phyloP scores from a whole-genome alignment of 192 early-diverging fungal genomes.

The Pilaira anomala region DNA sequence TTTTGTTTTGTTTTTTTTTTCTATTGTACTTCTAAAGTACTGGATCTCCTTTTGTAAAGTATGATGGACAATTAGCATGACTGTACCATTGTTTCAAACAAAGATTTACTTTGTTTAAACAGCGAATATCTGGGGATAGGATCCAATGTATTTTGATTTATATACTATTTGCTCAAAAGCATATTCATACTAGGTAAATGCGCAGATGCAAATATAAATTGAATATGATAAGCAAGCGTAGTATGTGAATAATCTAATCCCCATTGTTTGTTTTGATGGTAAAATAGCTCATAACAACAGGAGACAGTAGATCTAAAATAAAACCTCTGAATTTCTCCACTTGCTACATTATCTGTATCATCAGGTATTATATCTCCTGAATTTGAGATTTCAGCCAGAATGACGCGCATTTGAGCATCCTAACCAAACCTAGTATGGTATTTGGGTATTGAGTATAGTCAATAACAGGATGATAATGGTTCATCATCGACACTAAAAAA shows the following conservation, averaged over 20 bases:
- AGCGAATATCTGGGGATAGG: slow-evolving; percentile 61
- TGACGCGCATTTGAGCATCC: slow-evolving; percentile 53
- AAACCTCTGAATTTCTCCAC: not conserved
- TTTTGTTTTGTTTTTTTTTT: too few species aligned
- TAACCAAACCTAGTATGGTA: slow-evolving; percentile 88
- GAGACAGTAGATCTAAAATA: not conserved
- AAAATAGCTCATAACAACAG: slow-evolving; percentile 14
- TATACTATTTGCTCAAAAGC: slow-evolving; percentile 77
- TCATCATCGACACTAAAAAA: slow-evolving; percentile 75
- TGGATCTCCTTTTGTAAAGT: slow-evolving; percentile 73
- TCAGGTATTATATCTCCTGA: slow-evolving; percentile 12
- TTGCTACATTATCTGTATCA: slow-evolving; percentile 22
- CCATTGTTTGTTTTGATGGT: slow-evolving; percentile 40
- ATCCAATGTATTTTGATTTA: slow-evolving; percentile 81
- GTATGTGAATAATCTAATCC: slow-evolving; percentile 54
- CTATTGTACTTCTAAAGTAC: slow-evolving; percentile 48
- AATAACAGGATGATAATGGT: slow-evolving; percentile 63
- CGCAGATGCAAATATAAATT: slow-evolving; percentile 86
- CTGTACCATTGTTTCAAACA: slow-evolving; percentile 71
- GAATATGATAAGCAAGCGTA: slow-evolving; percentile 54
- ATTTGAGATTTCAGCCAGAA: not conserved
- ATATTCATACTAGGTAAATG: slow-evolving; percentile 90
- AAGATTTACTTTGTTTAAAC: slow-evolving; percentile 69
- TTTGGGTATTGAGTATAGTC: slow-evolving; percentile 69
- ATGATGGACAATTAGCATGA: slow-evolving; percentile 65